phyloP scores from a whole-genome alignment of 345 rosid genomes.

The Hevea brasiliensis region DNA sequence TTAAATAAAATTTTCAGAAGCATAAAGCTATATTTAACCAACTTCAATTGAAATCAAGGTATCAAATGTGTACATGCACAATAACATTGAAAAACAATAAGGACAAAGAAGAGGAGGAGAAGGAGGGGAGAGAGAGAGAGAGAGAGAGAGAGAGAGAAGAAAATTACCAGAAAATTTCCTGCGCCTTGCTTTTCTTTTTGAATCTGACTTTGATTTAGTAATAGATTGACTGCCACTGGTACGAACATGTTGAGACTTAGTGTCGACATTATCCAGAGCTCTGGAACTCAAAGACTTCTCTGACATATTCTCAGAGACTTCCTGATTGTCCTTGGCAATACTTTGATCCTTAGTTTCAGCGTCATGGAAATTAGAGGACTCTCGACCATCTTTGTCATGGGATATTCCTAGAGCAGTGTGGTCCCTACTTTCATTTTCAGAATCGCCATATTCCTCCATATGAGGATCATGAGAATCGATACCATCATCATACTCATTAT shows the following conservation, averaged over 20 bases:
- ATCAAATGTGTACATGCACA: not conserved
- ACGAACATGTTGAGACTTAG: conserved; percentile 23
- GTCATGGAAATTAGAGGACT: conserved; percentile 21
- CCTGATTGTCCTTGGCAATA: conserved; percentile 39
- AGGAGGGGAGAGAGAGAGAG: not conserved
- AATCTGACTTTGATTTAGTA: conserved; percentile 42
- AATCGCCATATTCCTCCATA: conserved; percentile 48
- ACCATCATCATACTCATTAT: conserved; percentile 51
- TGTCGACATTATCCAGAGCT: conserved; percentile 20
- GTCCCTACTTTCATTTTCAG: conserved; percentile 42
- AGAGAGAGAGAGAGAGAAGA: not conserved
- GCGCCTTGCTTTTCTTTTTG: conserved; percentile 61
- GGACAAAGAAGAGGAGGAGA: too few species aligned
- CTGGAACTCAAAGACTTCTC: conserved; percentile 35
- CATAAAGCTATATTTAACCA: not conserved
- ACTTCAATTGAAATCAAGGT: not conserved
- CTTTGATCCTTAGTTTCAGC: conserved; percentile 36
- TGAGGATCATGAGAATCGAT: conserved; percentile 53
- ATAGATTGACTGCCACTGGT: conserved; percentile 39
- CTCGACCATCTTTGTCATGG: conserved; percentile 10
- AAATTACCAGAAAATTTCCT: conserved; percentile 58
- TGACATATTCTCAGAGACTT: conserved; percentile 29
- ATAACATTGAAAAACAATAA: not conserved
- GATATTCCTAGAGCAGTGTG: not conserved
- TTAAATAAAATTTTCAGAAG: not conserved